Percentiles rank a stretch among this genome's conserved stretches.
Evolutionary conservation across 148 eudicot genomes (phyloP).

Genomic region (Rheum nobile): DNA sequence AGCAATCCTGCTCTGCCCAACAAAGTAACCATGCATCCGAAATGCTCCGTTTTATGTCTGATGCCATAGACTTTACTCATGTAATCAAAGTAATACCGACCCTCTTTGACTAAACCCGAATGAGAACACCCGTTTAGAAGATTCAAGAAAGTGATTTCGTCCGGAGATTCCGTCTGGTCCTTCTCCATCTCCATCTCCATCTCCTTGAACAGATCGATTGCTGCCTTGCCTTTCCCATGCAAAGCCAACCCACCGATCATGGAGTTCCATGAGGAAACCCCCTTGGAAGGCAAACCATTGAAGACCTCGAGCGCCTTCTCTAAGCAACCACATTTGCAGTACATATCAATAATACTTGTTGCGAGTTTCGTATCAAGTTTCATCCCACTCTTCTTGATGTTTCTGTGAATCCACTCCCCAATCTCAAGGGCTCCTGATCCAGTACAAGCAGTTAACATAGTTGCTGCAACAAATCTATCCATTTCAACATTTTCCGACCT

Average conservation of each 20-base stretch:
- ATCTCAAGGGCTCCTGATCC: constrained; percentile 35
- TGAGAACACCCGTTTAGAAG: constrained; percentile 61
- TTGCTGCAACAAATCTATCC: constrained; percentile 56
- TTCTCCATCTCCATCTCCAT: constrained; percentile 42
- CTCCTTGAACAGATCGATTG: constrained; percentile 26
- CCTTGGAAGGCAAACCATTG: constrained; percentile 18
- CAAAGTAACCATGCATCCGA: constrained; percentile 53
- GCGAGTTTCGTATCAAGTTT: constrained; percentile 37
- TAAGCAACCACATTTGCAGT: constrained; percentile 54
- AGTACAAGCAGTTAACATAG: constrained; percentile 74
- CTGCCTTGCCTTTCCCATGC: constrained; percentile 36
- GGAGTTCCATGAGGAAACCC: constrained; percentile 58
- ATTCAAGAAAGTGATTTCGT: constrained; percentile 46
- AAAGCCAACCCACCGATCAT: constrained; percentile 50
- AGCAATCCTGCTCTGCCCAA: constrained; percentile 47
- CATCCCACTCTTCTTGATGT: constrained; percentile 34
- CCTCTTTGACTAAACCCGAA: constrained; percentile 45
- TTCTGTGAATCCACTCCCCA: constrained; percentile 38
- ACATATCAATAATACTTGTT: constrained; percentile 49
- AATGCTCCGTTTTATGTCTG: constrained; percentile 46
- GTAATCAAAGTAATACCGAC: constrained; percentile 24
- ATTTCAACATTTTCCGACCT: constrained; percentile 25
- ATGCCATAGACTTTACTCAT: constrained; percentile 33
- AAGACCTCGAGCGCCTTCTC: constrained; percentile 44
- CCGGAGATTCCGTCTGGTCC: constrained; percentile 29